Conservation (phyloP, 1,284 basidiomycete genomes). For the Austropuccinia psidii region DNA sequence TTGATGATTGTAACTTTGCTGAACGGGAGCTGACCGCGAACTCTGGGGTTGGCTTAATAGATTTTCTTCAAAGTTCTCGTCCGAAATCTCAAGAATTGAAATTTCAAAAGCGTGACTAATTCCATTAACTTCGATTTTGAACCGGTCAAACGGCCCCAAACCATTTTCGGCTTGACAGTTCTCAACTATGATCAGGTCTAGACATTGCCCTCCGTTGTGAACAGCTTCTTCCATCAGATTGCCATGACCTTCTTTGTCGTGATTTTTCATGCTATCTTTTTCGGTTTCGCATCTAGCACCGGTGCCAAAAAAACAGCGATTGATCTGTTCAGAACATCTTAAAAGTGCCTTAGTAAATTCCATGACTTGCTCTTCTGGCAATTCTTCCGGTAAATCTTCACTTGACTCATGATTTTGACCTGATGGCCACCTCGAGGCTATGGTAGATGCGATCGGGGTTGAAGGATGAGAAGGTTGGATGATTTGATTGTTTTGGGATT, state of each 20-base stretch:
- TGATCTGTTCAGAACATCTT: slow-evolving; percentile 24
- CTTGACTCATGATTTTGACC: background rate
- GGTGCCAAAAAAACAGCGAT: slow-evolving; percentile 2
- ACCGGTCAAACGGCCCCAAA: slow-evolving; percentile 43
- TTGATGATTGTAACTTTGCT: slow-evolving; percentile 41
- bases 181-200: slow-evolving; percentile 16
- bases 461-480: background rate
- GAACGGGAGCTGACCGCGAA: background rate
- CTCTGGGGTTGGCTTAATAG: slow-evolving; percentile 41
- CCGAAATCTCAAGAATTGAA: slow-evolving; percentile 47
- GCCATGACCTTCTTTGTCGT: background rate
- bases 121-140: slow-evolving; percentile 50
- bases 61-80: too few relatives aligned
- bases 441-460: background rate
- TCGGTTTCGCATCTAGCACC: slow-evolving; percentile 6
- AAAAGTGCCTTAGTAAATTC: slow-evolving; percentile 32
- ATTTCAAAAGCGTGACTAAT: slow-evolving; percentile 52
- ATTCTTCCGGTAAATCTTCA: slow-evolving; percentile 5
- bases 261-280: slow-evolving; percentile 1
- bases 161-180: slow-evolving; percentile 10
- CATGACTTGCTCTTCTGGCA: slow-evolving; percentile 23
- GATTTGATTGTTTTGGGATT: background rate
- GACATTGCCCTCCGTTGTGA: background rate
- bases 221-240: background rate
- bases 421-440: background rate